Conservation (phyloP, 306 rosid species). For the Arachis stenosperma region DNA sequence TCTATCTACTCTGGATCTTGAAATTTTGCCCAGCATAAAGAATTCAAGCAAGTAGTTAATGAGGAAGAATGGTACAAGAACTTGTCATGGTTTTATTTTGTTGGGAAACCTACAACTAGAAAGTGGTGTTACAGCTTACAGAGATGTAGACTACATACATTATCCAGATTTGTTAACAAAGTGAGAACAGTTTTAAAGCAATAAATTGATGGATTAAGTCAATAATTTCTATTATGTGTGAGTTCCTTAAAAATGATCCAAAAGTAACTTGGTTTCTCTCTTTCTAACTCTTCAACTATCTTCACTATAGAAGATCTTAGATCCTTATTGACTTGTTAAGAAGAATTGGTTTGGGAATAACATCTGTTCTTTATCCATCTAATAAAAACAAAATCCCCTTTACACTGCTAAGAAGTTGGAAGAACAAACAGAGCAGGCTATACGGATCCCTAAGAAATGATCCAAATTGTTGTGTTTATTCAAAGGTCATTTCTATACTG, state of each 20-base stretch:
- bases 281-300: too few relatives aligned
- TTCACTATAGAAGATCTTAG: slow-evolving; percentile 38
- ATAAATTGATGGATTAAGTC: background rate
- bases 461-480: slow-evolving; percentile 10
- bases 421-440: slow-evolving; percentile 46
- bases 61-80: slow-evolving; percentile 51
- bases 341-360: slow-evolving; percentile 59
- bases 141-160: slow-evolving; percentile 50
- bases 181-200: slow-evolving; percentile 45
- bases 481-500: slow-evolving; percentile 5
- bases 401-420: slow-evolving; percentile 23
- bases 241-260: too few relatives aligned
- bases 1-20: too few relatives aligned
- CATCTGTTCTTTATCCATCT: slow-evolving; percentile 55
- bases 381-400: slow-evolving; percentile 47
- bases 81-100: slow-evolving; percentile 43
- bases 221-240: too few relatives aligned
- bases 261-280: too few relatives aligned
- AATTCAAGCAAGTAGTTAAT: slow-evolving; percentile 42
- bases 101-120: slow-evolving; percentile 53
- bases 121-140: slow-evolving; percentile 52
- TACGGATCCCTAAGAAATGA: slow-evolving; percentile 32
- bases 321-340: slow-evolving; percentile 52
- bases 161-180: slow-evolving; percentile 44
- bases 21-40: slow-evolving; percentile 41